These are phyloP conservation scores for Suzukiozyma palmioleophila DNA, from an alignment of 1,139 yeast species.

Conservation along the genomic window DNA sequence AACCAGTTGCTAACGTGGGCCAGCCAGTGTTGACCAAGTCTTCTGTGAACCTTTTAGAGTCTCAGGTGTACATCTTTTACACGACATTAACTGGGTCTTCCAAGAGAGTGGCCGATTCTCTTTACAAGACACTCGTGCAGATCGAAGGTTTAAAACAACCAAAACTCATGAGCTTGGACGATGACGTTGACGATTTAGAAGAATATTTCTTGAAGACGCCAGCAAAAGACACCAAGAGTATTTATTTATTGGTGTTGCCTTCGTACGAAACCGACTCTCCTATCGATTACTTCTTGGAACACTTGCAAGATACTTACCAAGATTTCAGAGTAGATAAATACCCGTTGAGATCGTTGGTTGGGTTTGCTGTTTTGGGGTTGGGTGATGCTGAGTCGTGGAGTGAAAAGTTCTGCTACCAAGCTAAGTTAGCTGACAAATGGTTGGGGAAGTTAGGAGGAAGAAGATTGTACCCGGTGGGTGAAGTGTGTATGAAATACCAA, in stretches of 20 bases:
- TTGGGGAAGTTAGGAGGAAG: conserved; percentile 81
- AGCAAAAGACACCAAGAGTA: conserved; percentile 28
- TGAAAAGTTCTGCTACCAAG: conserved; percentile 83
- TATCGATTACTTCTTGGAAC: conserved; percentile 79
- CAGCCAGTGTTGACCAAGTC: conserved; percentile 29
- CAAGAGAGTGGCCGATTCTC: conserved; percentile 57
- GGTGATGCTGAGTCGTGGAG: conserved; percentile 86
- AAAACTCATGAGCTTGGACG: conserved; percentile 60
- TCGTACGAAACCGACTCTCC: conserved; percentile 94
- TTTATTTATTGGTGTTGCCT: conserved; percentile 78
- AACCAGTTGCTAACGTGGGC: conserved; percentile 15
- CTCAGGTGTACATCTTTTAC: conserved; percentile 64
- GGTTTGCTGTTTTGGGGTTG: conserved; percentile 80
- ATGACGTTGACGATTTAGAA: conserved; percentile 82
- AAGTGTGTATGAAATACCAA: conserved; percentile 72
- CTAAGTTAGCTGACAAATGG: conserved; percentile 68
- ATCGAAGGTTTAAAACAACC: conserved; percentile 42
- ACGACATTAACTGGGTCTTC: conserved; percentile 85
- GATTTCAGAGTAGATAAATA: conserved; percentile 84
- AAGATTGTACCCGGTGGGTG: conserved; percentile 81
- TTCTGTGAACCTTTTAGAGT: conserved; percentile 30
- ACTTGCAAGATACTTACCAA: conserved; percentile 71
- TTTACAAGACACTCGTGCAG: conserved; percentile 32
- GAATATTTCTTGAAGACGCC: conserved; percentile 73
- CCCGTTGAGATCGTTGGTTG: conserved; percentile 64